Base-by-base conservation (phyloP, 2,329 filamentous ascomycete genomes). In the Fusarium euwallaceae region DNA sequence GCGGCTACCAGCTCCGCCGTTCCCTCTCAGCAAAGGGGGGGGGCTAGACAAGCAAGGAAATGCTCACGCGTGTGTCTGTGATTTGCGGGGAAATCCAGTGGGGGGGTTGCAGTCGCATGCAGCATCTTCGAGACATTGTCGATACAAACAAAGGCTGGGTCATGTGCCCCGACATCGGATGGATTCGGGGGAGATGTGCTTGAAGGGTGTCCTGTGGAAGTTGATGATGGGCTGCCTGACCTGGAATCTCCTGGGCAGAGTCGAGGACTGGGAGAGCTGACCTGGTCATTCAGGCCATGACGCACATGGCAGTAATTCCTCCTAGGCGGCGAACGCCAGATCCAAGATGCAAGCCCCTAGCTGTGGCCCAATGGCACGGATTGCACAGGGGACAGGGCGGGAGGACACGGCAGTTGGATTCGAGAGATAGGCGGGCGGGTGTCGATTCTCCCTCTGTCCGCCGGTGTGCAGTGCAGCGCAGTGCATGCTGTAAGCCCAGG, bases 91-190 rank as follows among this genome's bases (percentile, higher is more conserved):
- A 64, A 64, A 56, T 41, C 32, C 6, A 64, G 61, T 34, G 61
- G 45, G 36, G 61, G 24, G 24, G 24, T 62, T 62, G 34, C 34
- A 63, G 29, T 55, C 27, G n/a, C 36, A 20, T 43, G 61, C 48
- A 51, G 37, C 61, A 64, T 22, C 61, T 24, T 24, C 14, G 64
- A 62, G 65, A 69, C 59, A 68, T 41, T 41, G 48, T 43, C 27
- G 48, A 16, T 61, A 51, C 43, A 72, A 36, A 39, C 20, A 59
- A 32, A 41, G 45, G 43, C 24, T 53, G 58, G 72, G 36, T 73
- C 72, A 75, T 73, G 69, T 70, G 72, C 48, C 56, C 56, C 60
- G 69, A 67, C 45, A 64, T 61, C 72, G 72, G 72, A 75, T 53
- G 51, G 37, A 67, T 36, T 65, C 72, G 72, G 69, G 20, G 20